Percentiles rank a stretch among this genome's conserved stretches.
Conservation (phyloP, 163 green algal species). For the Chloromonas sp. region DNA sequence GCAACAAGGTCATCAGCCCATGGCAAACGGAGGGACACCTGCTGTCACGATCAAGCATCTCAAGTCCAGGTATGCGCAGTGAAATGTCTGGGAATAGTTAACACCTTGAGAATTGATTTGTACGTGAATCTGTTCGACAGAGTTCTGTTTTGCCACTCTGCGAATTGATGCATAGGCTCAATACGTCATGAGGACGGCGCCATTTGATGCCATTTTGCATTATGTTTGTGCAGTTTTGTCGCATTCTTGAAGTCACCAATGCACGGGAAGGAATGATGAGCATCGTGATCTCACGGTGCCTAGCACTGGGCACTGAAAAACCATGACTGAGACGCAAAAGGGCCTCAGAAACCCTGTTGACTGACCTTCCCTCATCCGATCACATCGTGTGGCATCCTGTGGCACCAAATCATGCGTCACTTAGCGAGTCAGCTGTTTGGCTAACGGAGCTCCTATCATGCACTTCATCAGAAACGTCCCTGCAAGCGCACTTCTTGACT, state of each 20-base stretch:
- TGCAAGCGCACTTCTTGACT: too few relatives aligned
- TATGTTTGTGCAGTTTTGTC: background rate
- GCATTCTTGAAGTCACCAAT: background rate
- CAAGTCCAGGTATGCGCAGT: too few relatives aligned
- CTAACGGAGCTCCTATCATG: too few relatives aligned
- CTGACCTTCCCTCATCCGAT: slow-evolving; percentile 15
- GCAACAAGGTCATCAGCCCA: too few relatives aligned
- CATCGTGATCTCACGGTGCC: slow-evolving; percentile 39
- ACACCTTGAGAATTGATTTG: background rate
- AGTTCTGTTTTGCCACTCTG: too few relatives aligned
- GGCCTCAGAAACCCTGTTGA: slow-evolving; percentile 62
- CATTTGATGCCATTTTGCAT: background rate
- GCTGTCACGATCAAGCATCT: too few relatives aligned
- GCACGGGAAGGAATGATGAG: background rate
- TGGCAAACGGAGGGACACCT: too few relatives aligned
- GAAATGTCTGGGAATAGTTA: background rate
- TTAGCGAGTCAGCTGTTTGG: too few relatives aligned
- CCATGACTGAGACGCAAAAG: slow-evolving; percentile 28
- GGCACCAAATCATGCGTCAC: too few relatives aligned
- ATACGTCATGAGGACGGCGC: background rate
- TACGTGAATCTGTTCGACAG: too few relatives aligned
- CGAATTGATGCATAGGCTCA: background rate
- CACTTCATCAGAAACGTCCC: too few relatives aligned
- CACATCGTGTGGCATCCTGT: too few relatives aligned
- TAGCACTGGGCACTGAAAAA: slow-evolving; percentile 74